Evolutionary conservation across 164 flowering plant species (phyloP).

Genomic region (Paratinospora sagittata): DNA sequence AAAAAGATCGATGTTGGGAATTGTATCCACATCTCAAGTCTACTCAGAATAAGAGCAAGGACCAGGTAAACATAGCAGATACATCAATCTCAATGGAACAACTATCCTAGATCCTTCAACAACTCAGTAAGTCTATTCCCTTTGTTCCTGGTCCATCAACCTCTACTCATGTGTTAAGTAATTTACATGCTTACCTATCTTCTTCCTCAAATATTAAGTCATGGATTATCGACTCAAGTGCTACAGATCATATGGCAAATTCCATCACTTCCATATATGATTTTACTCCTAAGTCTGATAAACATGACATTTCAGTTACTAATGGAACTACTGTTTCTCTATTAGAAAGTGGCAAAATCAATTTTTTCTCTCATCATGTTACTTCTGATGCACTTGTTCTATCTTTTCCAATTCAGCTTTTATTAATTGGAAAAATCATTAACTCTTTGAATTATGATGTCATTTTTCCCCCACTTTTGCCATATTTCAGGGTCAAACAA

Average conservation of each 20-base stretch:
- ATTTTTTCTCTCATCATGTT: background rate
- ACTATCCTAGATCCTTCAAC: slow-evolving; percentile 9
- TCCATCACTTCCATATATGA: background rate
- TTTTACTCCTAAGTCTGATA: slow-evolving; percentile 4
- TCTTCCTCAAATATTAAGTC: background rate
- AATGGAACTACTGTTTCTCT: slow-evolving; percentile 12
- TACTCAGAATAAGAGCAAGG: no score
- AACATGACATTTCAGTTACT: slow-evolving; percentile 11
- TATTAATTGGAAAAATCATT: background rate
- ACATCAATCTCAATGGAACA: no score
- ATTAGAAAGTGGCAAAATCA: slow-evolving; percentile 5
- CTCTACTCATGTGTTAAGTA: slow-evolving; percentile 7
- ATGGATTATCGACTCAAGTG: slow-evolving; percentile 13
- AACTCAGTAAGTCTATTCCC: slow-evolving; percentile 4
- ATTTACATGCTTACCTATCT: slow-evolving; percentile 10
- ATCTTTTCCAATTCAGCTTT: slow-evolving; percentile 7
- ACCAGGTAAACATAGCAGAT: no score
- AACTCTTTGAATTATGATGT: background rate
- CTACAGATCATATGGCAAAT: slow-evolving; percentile 13
- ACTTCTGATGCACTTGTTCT: slow-evolving; percentile 16
- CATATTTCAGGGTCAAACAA: no score
- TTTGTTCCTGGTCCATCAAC: background rate
- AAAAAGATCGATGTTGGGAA: slow-evolving; percentile 12
- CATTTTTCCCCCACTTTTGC: no score
- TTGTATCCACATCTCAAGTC: no score